Evolutionary conservation across 2,329 filamentous ascomycete species (phyloP).

Genomic region (Beauveria scarabaeidicola): DNA sequence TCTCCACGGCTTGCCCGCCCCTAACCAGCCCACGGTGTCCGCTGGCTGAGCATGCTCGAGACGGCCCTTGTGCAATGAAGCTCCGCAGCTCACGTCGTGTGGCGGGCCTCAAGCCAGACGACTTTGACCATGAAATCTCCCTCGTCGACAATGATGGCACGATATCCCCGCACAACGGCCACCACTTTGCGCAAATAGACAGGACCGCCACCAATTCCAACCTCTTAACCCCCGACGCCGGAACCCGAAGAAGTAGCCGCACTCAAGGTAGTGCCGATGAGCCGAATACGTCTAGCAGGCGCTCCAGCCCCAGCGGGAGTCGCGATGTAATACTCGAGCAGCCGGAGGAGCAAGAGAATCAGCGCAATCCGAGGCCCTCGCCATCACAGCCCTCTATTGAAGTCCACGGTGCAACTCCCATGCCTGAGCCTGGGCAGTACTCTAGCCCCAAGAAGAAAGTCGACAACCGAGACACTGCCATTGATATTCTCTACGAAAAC

Average conservation of each 20-base stretch:
- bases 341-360: neutral
- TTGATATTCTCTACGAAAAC: slow-evolving; percentile 93
- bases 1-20: neutral
- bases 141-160: slow-evolving; percentile 50
- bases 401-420: slow-evolving; percentile 22
- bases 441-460: slow-evolving; percentile 26
- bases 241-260: slow-evolving; percentile 3
- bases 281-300: neutral
- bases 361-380: slow-evolving; percentile 14
- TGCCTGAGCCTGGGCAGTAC: slow-evolving; percentile 20
- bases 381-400: slow-evolving; percentile 25
- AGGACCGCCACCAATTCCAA: slow-evolving; percentile 11
- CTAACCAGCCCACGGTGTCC: neutral
- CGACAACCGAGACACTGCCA: slow-evolving; percentile 43
- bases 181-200: slow-evolving; percentile 7
- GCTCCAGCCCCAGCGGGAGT: slow-evolving; percentile 1
- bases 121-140: slow-evolving; percentile 63
- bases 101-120: slow-evolving; percentile 45
- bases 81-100: slow-evolving; percentile 47
- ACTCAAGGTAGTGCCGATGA: neutral
- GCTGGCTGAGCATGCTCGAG: neutral
- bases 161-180: neutral
- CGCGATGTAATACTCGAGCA: slow-evolving; percentile 5
- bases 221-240: slow-evolving; percentile 9
- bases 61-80: slow-evolving; percentile 15